Evolutionary conservation across 768 basidiomycete genomes (phyloP).

Genomic region (Suillus weaverae): DNA sequence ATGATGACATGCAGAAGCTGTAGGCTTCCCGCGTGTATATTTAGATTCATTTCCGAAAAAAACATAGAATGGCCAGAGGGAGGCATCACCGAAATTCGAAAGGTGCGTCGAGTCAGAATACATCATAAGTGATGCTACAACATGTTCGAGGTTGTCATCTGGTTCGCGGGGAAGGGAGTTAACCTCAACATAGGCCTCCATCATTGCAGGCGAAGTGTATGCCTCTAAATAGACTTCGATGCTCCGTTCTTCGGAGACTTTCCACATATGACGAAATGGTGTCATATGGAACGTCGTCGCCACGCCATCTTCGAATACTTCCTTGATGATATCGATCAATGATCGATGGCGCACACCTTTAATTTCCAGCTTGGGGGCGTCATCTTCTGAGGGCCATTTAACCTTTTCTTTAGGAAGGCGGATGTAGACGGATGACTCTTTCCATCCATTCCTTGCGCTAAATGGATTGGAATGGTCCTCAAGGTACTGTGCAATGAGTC

Average conservation of each 20-base stretch:
- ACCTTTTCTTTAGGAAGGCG: conserved; percentile 8
- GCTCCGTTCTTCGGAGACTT: background rate
- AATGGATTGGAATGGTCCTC: conserved; percentile 5
- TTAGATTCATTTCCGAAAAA: conserved; percentile 20
- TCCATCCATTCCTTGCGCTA: conserved; percentile 5
- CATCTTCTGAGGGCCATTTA: background rate
- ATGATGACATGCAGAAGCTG: conserved; percentile 13
- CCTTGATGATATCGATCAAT: conserved; percentile 2
- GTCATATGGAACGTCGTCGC: conserved; percentile 22
- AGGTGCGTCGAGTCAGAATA: conserved; percentile 28
- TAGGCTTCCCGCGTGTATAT: conserved; percentile 13
- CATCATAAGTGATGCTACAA: conserved; percentile 20
- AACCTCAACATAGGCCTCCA: conserved; percentile 7
- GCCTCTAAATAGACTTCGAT: conserved; percentile 1
- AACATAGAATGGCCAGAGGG: conserved; percentile 20
- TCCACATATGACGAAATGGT: conserved; percentile 26
- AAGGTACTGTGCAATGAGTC: background rate
- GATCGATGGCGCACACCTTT: conserved; percentile 4
- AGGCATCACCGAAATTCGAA: conserved; percentile 14
- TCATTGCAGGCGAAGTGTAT: conserved; percentile 1
- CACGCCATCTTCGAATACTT: background rate
- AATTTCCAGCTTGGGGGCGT: conserved; percentile 2
- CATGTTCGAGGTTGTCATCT: conserved; percentile 12
- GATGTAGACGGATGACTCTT: conserved; percentile 2
- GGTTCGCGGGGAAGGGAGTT: conserved; percentile 13